A percentile compares a stretch with the other conserved stretches of the same genome.
Evolutionary conservation across 1,284 basidiomycete genomes (phyloP).

Genomic region (Ceratobasidium sp.): DNA sequence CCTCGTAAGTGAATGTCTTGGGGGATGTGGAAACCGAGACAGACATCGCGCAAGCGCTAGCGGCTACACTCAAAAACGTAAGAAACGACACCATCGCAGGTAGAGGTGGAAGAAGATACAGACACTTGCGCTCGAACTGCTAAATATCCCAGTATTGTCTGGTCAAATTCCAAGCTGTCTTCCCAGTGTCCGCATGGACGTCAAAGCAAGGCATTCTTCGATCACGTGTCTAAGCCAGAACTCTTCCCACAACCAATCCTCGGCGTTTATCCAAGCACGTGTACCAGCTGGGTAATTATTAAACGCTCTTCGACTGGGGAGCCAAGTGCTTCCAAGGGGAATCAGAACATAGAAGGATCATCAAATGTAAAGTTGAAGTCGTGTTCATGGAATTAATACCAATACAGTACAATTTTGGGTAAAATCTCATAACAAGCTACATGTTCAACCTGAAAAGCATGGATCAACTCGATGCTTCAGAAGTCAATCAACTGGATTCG

Average conservation of each 20-base stretch:
- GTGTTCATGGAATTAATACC: too few species aligned
- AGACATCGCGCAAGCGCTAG: neutral
- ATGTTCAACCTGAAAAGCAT: neutral
- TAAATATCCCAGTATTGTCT: neutral
- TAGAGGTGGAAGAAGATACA: neutral
- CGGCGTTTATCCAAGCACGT: neutral
- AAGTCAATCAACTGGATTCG: neutral
- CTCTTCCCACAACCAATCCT: neutral
- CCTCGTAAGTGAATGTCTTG: conserved; percentile 31
- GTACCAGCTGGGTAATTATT: neutral
- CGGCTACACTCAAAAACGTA: neutral
- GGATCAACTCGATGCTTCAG: neutral
- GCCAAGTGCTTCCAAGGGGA: too few species aligned
- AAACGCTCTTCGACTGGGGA: neutral
- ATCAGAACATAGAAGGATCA: too few species aligned
- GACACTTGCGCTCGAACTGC: neutral
- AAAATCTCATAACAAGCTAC: too few species aligned
- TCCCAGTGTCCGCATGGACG: neutral
- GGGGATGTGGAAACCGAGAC: neutral
- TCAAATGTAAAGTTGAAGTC: too few species aligned
- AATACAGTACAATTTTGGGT: too few species aligned
- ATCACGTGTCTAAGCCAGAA: neutral
- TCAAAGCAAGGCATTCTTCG: neutral
- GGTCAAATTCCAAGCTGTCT: neutral
- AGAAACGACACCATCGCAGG: neutral